A percentile compares a stretch with the other conserved stretches of the same genome.
Conservation (phyloP, 2,329 filamentous ascomycete species). For the Aspergillus brunneoviolaceus region DNA sequence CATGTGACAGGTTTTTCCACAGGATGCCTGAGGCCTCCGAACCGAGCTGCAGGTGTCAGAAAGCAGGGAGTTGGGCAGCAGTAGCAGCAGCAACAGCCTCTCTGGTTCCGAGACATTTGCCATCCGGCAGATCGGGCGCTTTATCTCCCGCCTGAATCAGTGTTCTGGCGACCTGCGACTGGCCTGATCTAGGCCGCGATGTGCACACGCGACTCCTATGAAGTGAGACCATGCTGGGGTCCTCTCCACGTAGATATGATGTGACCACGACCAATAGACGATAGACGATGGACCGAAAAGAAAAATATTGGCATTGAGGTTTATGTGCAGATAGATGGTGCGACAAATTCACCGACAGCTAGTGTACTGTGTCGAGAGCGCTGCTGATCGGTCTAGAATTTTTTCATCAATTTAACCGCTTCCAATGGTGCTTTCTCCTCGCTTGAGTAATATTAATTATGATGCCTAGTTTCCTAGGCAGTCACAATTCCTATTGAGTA, state of each 20-base stretch:
- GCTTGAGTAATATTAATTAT: background rate
- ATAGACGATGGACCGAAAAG: background rate
- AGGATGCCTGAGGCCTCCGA: background rate
- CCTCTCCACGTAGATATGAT: background rate
- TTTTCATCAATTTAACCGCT: background rate
- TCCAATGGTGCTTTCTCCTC: background rate
- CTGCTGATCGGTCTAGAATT: background rate
- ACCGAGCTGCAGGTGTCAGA: background rate
- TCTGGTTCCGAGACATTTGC: background rate
- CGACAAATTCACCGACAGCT: background rate
- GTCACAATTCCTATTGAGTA: background rate
- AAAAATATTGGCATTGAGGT: background rate
- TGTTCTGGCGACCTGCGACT: background rate
- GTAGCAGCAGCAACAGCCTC: background rate
- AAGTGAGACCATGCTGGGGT: background rate
- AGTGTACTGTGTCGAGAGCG: background rate
- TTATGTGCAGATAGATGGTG: background rate
- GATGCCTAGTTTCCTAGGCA: background rate
- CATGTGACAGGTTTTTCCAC: background rate
- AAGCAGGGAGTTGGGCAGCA: background rate
- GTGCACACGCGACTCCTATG: background rate
- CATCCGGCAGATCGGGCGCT: background rate
- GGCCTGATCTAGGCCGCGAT: background rate
- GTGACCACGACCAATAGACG: slow-evolving; percentile 3
- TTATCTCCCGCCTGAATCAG: background rate